phyloP scores from a whole-genome alignment of 192 early-diverging fungal genomes.

The Entrophospora sp. region DNA sequence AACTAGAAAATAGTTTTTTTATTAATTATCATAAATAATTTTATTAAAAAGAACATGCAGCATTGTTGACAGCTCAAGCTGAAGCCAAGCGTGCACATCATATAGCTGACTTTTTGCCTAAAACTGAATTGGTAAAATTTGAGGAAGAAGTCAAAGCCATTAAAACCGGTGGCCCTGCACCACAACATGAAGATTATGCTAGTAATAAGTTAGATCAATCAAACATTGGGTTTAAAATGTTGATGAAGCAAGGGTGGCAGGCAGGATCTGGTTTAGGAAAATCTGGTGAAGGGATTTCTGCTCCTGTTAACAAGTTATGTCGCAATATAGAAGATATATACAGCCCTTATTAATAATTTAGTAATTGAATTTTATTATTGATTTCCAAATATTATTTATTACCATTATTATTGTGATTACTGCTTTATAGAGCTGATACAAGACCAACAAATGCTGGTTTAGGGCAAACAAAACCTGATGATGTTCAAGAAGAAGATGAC shows the following conservation, averaged over 20 bases:
- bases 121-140: constrained; percentile 21
- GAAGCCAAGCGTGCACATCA: constrained; percentile 24
- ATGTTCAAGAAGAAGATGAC: constrained; percentile 23
- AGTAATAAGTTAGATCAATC: constrained; percentile 20
- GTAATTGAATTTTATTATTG: not conserved
- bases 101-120: constrained; percentile 24
- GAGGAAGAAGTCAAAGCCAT: constrained; percentile 21
- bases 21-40: not conserved
- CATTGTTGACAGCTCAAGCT: constrained; percentile 18
- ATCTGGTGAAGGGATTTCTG: constrained; percentile 18
- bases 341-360: too few relatives aligned
- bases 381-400: not conserved
- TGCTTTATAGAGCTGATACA: constrained; percentile 13
- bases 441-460: constrained; percentile 18
- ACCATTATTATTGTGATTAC: not conserved
- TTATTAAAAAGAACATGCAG: constrained; percentile 18
- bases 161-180: constrained; percentile 14
- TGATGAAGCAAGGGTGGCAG: constrained; percentile 27
- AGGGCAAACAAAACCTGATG: constrained; percentile 23
- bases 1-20: not conserved
- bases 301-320: constrained; percentile 21
- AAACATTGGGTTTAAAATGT: constrained; percentile 24
- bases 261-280: constrained; percentile 23
- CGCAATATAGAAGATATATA: too few relatives aligned
- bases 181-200: constrained; percentile 22